A percentile compares a stretch with the other conserved stretches of the same genome.
These are phyloP conservation scores for Sphagnum fallax DNA, from an alignment of 228 moss, liverwort and hornwort species.

Conservation along the genomic window DNA sequence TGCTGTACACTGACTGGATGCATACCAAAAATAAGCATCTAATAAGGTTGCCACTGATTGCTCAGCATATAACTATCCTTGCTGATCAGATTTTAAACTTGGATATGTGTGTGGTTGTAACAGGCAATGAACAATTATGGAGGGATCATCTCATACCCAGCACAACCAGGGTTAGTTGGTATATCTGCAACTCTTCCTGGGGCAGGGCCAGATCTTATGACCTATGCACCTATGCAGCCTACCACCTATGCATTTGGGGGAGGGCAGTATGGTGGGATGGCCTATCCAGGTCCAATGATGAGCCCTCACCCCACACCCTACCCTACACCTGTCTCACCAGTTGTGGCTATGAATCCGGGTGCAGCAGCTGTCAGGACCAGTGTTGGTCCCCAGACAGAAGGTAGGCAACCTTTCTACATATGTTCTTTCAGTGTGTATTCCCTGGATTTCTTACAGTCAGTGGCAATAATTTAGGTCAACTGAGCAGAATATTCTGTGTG, in stretches of 20 bases:
- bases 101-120: conserved; percentile 1
- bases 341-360: conserved; percentile 71
- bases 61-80: too few relatives aligned
- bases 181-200: conserved; percentile 42
- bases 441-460: background rate
- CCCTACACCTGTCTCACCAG: conserved; percentile 46
- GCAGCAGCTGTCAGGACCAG: conserved; percentile 69
- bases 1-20: too few relatives aligned
- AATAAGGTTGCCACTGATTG: too few relatives aligned
- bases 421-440: background rate
- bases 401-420: conserved; percentile 12
- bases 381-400: conserved; percentile 90
- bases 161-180: conserved; percentile 47
- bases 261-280: conserved; percentile 57
- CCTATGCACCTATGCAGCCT: conserved; percentile 63
- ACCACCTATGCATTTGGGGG: conserved; percentile 43
- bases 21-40: too few relatives aligned
- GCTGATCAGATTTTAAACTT: too few relatives aligned
- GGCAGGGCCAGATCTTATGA: conserved; percentile 56
- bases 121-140: conserved; percentile 55
- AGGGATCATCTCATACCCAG: conserved; percentile 38
- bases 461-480: background rate
- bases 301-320: conserved; percentile 70
- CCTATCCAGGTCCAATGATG: conserved; percentile 79
- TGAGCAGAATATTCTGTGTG: background rate